A percentile compares a stretch with the other conserved stretches of the same genome.
Evolutionary conservation across 2,329 filamentous ascomycete genomes (phyloP).

Genomic region (Scytalidium lignicola): DNA sequence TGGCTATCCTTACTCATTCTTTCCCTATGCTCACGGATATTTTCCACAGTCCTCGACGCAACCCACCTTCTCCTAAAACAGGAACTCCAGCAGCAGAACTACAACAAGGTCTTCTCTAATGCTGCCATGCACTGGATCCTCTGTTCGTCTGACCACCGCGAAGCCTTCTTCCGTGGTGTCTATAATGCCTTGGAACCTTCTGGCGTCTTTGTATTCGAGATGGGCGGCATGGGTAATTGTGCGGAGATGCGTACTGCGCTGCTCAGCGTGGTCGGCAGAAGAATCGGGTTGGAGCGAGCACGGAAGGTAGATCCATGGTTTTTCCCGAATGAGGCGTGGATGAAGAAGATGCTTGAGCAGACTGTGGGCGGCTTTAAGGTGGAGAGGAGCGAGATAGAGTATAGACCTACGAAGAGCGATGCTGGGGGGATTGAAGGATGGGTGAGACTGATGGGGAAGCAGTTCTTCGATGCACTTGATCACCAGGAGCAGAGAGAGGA

Average conservation of each 20-base stretch:
- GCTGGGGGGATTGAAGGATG: slow-evolving; percentile 59
- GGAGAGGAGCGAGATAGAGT: slow-evolving; percentile 55
- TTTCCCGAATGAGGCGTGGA: slow-evolving; percentile 62
- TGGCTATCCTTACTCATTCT: neutral
- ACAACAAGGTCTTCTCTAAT: slow-evolving; percentile 59
- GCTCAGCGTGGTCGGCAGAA: slow-evolving; percentile 45
- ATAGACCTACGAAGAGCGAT: slow-evolving; percentile 56
- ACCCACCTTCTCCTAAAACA: slow-evolving; percentile 32
- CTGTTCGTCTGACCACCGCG: slow-evolving; percentile 33
- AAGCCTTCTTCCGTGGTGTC: slow-evolving; percentile 48
- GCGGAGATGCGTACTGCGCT: slow-evolving; percentile 56
- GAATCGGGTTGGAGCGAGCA: slow-evolving; percentile 45
- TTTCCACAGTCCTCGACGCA: slow-evolving; percentile 39
- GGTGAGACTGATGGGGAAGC: slow-evolving; percentile 58
- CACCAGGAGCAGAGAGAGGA: slow-evolving; percentile 42
- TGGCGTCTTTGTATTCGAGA: slow-evolving; percentile 62
- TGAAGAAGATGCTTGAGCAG: slow-evolving; percentile 36
- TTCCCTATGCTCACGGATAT: neutral
- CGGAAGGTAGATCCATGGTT: slow-evolving; percentile 60
- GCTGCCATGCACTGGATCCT: slow-evolving; percentile 66
- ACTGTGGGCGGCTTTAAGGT: slow-evolving; percentile 30
- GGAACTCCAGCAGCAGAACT: slow-evolving; percentile 31
- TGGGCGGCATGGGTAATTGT: slow-evolving; percentile 67
- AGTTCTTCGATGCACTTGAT: slow-evolving; percentile 50
- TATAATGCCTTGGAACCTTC: slow-evolving; percentile 46